phyloP scores from a whole-genome alignment of 2,329 filamentous ascomycete genomes.

The Botrytis paeoniae region DNA sequence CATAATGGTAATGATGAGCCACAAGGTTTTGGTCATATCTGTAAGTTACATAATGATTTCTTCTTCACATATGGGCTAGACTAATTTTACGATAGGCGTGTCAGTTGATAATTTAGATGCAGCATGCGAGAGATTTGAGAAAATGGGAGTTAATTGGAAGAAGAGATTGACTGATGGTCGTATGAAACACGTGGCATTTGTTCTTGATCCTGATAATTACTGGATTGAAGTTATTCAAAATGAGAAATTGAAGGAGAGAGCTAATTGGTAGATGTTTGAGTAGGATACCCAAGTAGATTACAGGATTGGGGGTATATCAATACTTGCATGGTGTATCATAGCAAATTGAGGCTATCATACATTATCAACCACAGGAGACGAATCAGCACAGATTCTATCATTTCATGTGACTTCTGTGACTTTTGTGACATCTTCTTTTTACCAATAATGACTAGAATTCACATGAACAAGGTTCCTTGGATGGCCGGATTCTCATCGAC shows the following conservation, averaged over 20 bases:
- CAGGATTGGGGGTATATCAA: not conserved
- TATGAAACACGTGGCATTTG: constrained; percentile 92
- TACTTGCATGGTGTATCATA: not conserved
- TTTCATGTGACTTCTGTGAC: not conserved
- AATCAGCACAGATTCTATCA: not conserved
- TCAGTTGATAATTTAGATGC: constrained; percentile 85
- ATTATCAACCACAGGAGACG: not conserved
- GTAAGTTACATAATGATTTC: constrained; percentile 50
- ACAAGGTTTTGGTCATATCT: constrained; percentile 93
- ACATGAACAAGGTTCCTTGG: not conserved
- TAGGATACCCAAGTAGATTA: not conserved
- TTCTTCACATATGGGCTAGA: not conserved
- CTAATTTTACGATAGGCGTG: constrained; percentile 51
- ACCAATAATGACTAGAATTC: not conserved
- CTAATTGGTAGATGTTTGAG: constrained; percentile 29
- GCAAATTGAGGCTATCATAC: not conserved
- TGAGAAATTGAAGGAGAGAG: constrained; percentile 53
- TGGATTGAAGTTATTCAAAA: constrained; percentile 81
- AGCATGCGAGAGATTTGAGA: constrained; percentile 83
- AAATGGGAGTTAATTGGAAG: constrained; percentile 82
- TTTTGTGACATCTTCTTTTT: not conserved
- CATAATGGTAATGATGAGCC: constrained; percentile 90
- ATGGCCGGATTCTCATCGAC: not conserved
- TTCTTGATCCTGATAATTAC: constrained; percentile 84
- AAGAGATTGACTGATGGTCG: constrained; percentile 88